Base-by-base conservation (phyloP, 164 flowering plant species). In the Platanus orientalis region DNA sequence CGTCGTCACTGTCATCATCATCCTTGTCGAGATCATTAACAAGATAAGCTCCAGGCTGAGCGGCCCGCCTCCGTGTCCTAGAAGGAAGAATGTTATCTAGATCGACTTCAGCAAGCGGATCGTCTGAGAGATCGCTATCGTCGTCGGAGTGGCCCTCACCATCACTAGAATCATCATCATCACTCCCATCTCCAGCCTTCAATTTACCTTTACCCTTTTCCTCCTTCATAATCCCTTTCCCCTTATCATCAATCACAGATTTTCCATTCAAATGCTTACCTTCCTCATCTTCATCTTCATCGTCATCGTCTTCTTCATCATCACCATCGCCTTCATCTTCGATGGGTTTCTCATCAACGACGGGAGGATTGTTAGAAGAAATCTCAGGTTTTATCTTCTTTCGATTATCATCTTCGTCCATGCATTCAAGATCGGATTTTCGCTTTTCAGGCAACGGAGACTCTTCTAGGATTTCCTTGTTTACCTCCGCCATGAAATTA, bases 21-120 rank as follows among this genome's bases (percentile, higher is more conserved):
- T 61, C 71, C n/a, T n/a, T n/a, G 25, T 69, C 71, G 30, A 54
- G 13, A 61, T 76, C 80, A 57, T 71, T 70, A 17, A 80, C 72
- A 53, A 80, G 67, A 54, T 61, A 69, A n/a, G 79, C 64, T 0
- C 91, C 95, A 5, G 86, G 83, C 28, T 62, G 78, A 14, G 69
- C 61, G 25, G 42, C 74, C 42, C 79, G 61, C 61, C 89, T 67
- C 59, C 97, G 71, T 51, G 96, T 91, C 76, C 97, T 78, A 1
- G 90, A 84, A 7, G 96, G 92, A 24, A 91, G 82, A 71, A 91
- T 89, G 70, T 91, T 91, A 54, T 81, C 78, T 68, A 84, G 73
- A 79, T 91, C 97, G 54, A 91, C 96, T 73, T 91, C 97, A 1
- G 87, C 84, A 9, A 91, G 78, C 1, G 93, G 97, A 77, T 91